Base-by-base conservation (phyloP, 768 basidiomycete genomes). In the Amanita inopinata region DNA sequence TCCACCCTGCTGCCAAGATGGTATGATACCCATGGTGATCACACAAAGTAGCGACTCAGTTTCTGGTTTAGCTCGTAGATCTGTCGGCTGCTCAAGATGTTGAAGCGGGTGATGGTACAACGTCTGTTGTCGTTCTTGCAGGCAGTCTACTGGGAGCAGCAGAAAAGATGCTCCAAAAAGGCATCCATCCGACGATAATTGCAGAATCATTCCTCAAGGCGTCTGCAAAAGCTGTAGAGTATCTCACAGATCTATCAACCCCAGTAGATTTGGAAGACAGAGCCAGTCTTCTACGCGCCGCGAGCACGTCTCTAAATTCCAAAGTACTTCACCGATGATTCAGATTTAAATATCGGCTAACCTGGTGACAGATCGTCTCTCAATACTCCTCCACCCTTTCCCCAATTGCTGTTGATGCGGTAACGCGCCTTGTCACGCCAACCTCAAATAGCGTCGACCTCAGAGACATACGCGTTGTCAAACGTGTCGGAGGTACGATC, bases 1-100 rank as follows among this genome's bases (percentile, higher is more conserved):
- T 98, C 38, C 96, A 99, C 63, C 96, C 96, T 31, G 94, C 96
- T 28, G 96, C 96, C 20, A 90, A 94, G 66, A 99, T 99, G 96
- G 94, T 80, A 48, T 42, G 73, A 31, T 34, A 22, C 18, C 22
- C 19, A 38, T 27, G 49, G 15, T 47, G 5, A 40, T 25, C 15
- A 5, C 9, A 34, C 11, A 12, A 30, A 32, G 6, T 7, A 37
- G 40, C 24, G 18, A 44, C 49, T 50, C 45, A 55, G 46, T 25
- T 37, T 41, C 38, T 45, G 30, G 19, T 50, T 48, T 55, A 97
- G 94, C 76, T 99, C 32, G 96, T 99, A 44, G 94, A 99, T 66
- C 71, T 99, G 17, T 97, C 94, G 27, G 88, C 87, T 28, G 96
- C 96, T 11, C 96, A 99, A 70, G 96, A 99, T 60, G 76, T 98